These are phyloP conservation scores for Murraya paniculata DNA, from an alignment of 345 rosid genomes.

Conservation along the genomic window DNA sequence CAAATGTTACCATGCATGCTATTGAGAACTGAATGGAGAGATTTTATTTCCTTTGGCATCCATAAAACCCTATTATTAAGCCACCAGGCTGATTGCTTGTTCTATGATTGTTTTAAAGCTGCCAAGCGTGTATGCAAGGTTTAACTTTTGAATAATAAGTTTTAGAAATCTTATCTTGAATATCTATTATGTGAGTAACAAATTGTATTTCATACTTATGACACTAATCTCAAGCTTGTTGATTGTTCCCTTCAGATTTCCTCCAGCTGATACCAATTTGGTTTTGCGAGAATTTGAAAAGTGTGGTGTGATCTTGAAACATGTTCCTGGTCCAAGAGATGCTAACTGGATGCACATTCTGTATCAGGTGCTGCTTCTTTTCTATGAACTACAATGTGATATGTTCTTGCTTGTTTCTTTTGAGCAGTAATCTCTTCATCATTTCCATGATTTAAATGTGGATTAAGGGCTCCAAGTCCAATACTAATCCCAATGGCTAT, in stretches of 20 bases:
- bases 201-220: not conserved
- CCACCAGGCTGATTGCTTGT: not conserved
- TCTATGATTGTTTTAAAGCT: not conserved
- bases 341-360: conserved; percentile 99
- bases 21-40: not conserved
- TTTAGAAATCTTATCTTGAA: not conserved
- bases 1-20: not conserved
- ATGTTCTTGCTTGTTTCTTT: not conserved
- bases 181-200: not conserved
- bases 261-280: conserved; percentile 85
- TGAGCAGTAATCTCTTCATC: not conserved
- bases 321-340: conserved; percentile 91
- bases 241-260: conserved; percentile 50
- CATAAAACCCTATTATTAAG: not conserved
- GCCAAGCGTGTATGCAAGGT: not conserved
- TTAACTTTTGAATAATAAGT: not conserved
- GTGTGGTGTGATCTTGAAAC: conserved; percentile 83
- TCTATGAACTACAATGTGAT: not conserved
- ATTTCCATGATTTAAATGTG: not conserved
- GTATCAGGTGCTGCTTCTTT: conserved; percentile 60
- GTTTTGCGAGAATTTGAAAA: conserved; percentile 93
- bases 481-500: not conserved
- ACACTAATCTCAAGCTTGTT: conserved; percentile 2
- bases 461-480: not conserved
- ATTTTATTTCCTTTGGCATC: not conserved